Evolutionary conservation across 495 filamentous ascomycete species (phyloP).

Genomic region (Staphylotrichum tortipilum): DNA sequence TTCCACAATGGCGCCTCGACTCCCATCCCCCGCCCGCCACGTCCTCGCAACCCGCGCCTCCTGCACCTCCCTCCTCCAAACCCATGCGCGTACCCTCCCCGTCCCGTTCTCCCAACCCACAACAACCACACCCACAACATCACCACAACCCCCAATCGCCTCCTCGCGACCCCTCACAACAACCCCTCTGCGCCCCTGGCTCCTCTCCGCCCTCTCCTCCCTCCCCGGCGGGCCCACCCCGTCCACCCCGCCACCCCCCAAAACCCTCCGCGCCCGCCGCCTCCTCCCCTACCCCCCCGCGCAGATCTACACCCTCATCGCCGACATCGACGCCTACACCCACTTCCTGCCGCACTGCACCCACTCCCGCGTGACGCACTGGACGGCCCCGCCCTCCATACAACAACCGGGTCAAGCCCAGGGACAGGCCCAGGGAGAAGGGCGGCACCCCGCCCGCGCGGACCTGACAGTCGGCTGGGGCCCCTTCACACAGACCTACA

Average conservation of each 20-base stretch:
- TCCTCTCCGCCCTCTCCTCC: slow-evolving; percentile 12
- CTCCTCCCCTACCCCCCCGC: slow-evolving; percentile 68
- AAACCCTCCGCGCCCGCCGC: slow-evolving; percentile 59
- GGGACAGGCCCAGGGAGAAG: neutral
- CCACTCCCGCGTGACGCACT: slow-evolving; percentile 57
- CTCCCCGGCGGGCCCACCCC: neutral
- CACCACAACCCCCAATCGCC: neutral
- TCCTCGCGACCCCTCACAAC: neutral
- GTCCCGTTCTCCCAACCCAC: neutral
- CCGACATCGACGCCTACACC: slow-evolving; percentile 73
- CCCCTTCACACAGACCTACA: slow-evolving; percentile 71
- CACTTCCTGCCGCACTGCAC: slow-evolving; percentile 81
- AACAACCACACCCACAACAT: neutral
- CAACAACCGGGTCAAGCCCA: neutral
- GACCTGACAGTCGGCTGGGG: slow-evolving; percentile 80
- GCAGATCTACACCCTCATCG: slow-evolving; percentile 70
- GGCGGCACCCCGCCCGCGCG: slow-evolving; percentile 59
- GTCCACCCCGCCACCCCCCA: slow-evolving; percentile 5
- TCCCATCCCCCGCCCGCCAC: neutral
- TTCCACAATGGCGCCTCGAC: neutral
- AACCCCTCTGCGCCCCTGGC: slow-evolving; percentile 6
- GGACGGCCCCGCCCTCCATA: slow-evolving; percentile 33
- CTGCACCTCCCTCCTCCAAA: neutral
- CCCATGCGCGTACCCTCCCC: neutral
- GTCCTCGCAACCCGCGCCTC: neutral